These are phyloP conservation scores for Thraustochytrium sp. DNA, from an alignment of 352 stramenopile genomes.

Conservation along the genomic window DNA sequence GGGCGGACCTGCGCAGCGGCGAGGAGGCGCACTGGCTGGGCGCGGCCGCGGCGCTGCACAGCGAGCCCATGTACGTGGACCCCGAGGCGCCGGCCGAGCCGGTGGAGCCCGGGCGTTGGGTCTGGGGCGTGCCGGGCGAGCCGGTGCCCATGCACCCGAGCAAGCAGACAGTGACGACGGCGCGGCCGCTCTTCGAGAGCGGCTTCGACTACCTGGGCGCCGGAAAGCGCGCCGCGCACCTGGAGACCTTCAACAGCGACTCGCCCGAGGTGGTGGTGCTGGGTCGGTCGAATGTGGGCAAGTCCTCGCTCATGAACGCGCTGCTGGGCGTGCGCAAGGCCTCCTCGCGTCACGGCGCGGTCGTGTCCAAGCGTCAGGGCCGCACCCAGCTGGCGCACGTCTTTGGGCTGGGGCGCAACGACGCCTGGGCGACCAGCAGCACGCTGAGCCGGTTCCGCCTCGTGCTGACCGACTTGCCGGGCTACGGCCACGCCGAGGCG, in stretches of 20 bases:
- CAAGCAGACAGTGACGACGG: background rate
- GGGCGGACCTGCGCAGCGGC: no score
- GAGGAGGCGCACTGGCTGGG: no score
- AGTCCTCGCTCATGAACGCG: slow-evolving; percentile 77
- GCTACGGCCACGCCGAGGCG: slow-evolving; percentile 72
- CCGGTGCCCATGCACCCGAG: background rate
- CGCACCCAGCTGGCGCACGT: slow-evolving; percentile 63
- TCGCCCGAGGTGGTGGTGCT: slow-evolving; percentile 73
- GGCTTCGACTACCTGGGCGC: slow-evolving; percentile 29
- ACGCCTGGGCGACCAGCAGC: background rate
- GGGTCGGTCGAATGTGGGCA: slow-evolving; percentile 75
- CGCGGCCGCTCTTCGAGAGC: background rate
- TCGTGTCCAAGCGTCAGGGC: slow-evolving; percentile 71
- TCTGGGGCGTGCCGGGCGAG: background rate
- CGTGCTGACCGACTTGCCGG: slow-evolving; percentile 41
- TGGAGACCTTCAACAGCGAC: slow-evolving; percentile 52
- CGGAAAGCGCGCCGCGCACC: background rate
- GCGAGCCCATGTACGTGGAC: no score
- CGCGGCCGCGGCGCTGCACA: no score
- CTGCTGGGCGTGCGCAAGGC: slow-evolving; percentile 58
- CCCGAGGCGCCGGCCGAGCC: background rate
- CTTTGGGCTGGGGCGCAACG: slow-evolving; percentile 39
- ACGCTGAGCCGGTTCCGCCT: background rate
- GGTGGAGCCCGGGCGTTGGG: background rate
- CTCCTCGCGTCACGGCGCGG: background rate